Base-by-base conservation (phyloP, 2,329 filamentous ascomycete genomes). In the Scedosporium aurantiacum region DNA sequence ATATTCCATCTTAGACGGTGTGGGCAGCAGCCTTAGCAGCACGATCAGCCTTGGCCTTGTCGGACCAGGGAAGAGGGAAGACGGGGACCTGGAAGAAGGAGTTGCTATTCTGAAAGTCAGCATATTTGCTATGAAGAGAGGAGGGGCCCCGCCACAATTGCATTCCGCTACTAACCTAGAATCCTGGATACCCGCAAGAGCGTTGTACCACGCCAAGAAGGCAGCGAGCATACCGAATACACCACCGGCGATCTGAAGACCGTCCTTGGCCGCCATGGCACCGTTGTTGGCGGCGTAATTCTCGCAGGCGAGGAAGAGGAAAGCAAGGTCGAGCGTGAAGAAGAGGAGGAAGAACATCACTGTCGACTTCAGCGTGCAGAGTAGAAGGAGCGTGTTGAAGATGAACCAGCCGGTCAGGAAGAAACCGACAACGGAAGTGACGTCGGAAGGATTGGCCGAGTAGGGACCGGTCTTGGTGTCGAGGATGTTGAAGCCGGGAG, bases 21-120 rank as follows among this genome's bases (percentile, higher is more conserved):
- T 55, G 47, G 27, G 14, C 28, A 23, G 40, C 40, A 54, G 40
- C 14, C 60, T 64, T 63, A 60, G 62, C 62, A 41, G 58, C 60
- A 60, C 77, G 77, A 45, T 79, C 77, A 61, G 74, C 75, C 78
- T 87, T 79, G 65, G 69, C 68, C 63, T 70, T 71, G 68, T 89
- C 87, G 43, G 89, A 93, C 93, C 93, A 97, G 60, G 92, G 93
- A 81, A 97, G 95, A 80, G 96, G 91, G 68, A 89, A 87, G 65
- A 97, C 91, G 59, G 92, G 93, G 64, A 96, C 85, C 73, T 94
- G 81, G 80, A 96, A 94, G 85, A 96, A 96, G 28, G 83, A 86
- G 76, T 87, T 87, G 79, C 90, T 94, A 69, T 63, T 55, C 60
- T 59, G 45, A 54, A 61, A n/a, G 50, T 54, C 12, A 54, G 43